A percentile compares a stretch with the other conserved stretches of the same genome.
Evolutionary conservation across 352 stramenopile genomes (phyloP).

Genomic region (Phytopythium cucurbitacearum): DNA sequence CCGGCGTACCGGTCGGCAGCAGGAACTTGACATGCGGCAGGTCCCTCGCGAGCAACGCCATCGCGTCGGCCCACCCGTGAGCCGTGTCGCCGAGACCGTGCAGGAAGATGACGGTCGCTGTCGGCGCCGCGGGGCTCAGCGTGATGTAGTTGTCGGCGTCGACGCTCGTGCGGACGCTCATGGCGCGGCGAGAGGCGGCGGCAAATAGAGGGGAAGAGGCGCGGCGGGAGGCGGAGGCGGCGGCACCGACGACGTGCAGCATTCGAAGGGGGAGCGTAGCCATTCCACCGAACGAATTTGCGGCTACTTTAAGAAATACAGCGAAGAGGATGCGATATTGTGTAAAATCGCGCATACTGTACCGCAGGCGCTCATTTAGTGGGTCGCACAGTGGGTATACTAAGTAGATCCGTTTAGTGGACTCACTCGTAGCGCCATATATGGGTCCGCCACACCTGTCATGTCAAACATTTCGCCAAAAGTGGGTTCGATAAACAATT

Average conservation of each 20-base stretch:
- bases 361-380: too few species aligned
- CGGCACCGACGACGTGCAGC: not conserved
- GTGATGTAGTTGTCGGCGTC: slow-evolving; percentile 8
- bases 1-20: slow-evolving; percentile 42
- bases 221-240: not conserved
- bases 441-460: too few species aligned
- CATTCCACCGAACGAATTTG: too few species aligned
- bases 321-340: too few species aligned
- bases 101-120: slow-evolving; percentile 44
- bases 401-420: too few species aligned
- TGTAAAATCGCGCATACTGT: too few species aligned
- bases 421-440: too few species aligned
- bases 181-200: slow-evolving; percentile 1
- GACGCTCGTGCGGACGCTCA: slow-evolving; percentile 4
- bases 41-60: slow-evolving; percentile 38
- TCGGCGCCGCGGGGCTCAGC: slow-evolving; percentile 3
- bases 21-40: slow-evolving; percentile 75
- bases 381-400: too few species aligned
- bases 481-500: too few species aligned
- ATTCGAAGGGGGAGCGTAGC: not conserved
- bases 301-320: too few species aligned
- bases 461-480: too few species aligned
- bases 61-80: slow-evolving; percentile 70
- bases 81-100: slow-evolving; percentile 92
- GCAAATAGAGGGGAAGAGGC: not conserved